Percentiles rank a stretch among this genome's conserved stretches.
These are phyloP conservation scores for Yamadazyma conglobata DNA, from an alignment of 1,139 yeast genomes.

Conservation along the genomic window DNA sequence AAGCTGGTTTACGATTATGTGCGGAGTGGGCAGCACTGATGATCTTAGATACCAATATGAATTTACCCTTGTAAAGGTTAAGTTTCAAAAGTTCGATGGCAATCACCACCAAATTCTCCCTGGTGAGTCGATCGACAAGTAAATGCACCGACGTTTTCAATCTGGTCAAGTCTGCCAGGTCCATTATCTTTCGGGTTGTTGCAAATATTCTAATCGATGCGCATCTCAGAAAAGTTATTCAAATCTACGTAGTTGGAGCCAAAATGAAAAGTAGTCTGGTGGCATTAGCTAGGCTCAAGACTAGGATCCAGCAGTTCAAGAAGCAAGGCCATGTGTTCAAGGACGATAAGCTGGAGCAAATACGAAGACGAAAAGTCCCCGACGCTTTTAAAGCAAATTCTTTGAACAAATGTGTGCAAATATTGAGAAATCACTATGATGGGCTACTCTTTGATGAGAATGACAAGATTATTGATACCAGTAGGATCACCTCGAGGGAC, in stretches of 20 bases:
- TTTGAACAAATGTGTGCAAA: slow-evolving; percentile 21
- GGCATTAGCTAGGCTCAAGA: slow-evolving; percentile 14
- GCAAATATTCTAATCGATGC: too few relatives aligned
- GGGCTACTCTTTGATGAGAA: slow-evolving; percentile 15
- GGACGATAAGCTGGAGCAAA: not conserved
- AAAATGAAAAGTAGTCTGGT: slow-evolving; percentile 5
- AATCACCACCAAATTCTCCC: slow-evolving; percentile 45
- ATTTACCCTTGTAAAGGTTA: slow-evolving; percentile 60
- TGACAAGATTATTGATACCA: slow-evolving; percentile 13
- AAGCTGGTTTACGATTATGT: slow-evolving; percentile 41
- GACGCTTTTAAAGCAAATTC: slow-evolving; percentile 9
- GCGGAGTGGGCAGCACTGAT: slow-evolving; percentile 47
- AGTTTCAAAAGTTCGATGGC: slow-evolving; percentile 48
- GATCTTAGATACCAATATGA: slow-evolving; percentile 52
- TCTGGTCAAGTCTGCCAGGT: slow-evolving; percentile 45
- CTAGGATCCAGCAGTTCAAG: slow-evolving; percentile 26
- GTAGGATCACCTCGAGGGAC: slow-evolving; percentile 12
- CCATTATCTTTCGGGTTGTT: too few relatives aligned
- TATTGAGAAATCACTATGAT: slow-evolving; percentile 18
- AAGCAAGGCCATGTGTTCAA: slow-evolving; percentile 23
- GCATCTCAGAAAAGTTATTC: slow-evolving; percentile 3
- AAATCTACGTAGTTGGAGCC: too few relatives aligned
- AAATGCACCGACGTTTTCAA: slow-evolving; percentile 48
- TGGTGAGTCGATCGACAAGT: slow-evolving; percentile 43
- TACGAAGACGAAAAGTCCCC: slow-evolving; percentile 3